phyloP scores from a whole-genome alignment of 1,139 yeast genomes.

The Taphrina deformans region DNA sequence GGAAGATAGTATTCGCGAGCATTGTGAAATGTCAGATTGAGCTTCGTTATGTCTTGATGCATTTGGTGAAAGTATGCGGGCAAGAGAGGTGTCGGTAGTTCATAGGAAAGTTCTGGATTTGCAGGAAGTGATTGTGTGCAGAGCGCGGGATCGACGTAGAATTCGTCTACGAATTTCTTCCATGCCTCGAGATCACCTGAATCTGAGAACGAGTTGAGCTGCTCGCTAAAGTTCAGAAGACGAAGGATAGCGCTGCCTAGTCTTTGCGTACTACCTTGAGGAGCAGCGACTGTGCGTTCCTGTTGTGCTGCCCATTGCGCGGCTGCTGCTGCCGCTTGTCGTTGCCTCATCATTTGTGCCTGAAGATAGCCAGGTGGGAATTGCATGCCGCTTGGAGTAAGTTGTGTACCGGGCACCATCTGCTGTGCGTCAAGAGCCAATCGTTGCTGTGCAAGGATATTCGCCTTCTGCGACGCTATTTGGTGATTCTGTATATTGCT shows the following conservation, averaged over 20 bases:
- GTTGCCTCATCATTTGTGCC: constrained; percentile 19
- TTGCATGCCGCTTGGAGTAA: not conserved
- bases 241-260: constrained; percentile 29
- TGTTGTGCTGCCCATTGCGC: constrained; percentile 15
- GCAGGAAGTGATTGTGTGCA: constrained; percentile 26
- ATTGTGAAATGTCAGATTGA: constrained; percentile 31
- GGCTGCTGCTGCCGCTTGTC: constrained; percentile 21
- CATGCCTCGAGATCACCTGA: constrained; percentile 17
- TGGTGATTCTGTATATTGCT: not conserved
- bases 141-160: constrained; percentile 26
- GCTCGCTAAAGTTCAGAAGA: constrained; percentile 25
- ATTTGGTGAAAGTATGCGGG: constrained; percentile 19
- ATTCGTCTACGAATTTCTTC: constrained; percentile 21
- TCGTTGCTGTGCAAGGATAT: not conserved
- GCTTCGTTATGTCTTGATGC: constrained; percentile 19
- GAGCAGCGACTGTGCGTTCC: not conserved
- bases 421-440: constrained; percentile 3
- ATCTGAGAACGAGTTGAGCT: constrained; percentile 13
- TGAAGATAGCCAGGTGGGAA: constrained; percentile 15
- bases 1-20: constrained; percentile 25
- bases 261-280: constrained; percentile 11
- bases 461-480: not conserved
- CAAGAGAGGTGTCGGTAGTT: constrained; percentile 24
- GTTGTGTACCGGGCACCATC: not conserved
- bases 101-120: constrained; percentile 2